These are phyloP conservation scores for Tremellales sp. DNA, from an alignment of 1,284 basidiomycete species.

Conservation along the genomic window DNA sequence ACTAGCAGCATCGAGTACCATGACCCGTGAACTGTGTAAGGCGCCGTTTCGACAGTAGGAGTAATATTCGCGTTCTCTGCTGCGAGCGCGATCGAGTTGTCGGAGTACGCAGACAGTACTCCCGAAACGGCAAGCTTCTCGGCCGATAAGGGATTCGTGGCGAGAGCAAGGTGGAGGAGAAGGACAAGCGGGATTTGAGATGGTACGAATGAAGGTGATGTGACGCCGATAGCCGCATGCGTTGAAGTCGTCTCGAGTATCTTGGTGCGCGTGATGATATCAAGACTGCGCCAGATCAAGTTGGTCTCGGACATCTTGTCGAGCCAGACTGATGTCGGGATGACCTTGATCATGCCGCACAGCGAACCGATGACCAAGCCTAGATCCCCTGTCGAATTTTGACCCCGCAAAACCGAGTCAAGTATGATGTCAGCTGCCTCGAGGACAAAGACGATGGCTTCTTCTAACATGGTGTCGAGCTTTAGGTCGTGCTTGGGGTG, in stretches of 20 bases:
- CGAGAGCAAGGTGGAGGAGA: conserved; percentile 80
- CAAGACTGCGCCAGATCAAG: conserved; percentile 69
- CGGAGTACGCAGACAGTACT: conserved; percentile 72
- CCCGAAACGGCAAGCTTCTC: conserved; percentile 82
- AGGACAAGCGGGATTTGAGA: conserved; percentile 57
- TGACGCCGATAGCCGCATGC: background rate
- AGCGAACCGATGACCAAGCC: conserved; percentile 35
- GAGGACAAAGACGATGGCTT: conserved; percentile 29
- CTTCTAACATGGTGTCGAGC: conserved; percentile 14
- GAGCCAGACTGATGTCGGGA: conserved; percentile 57
- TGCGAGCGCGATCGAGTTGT: conserved; percentile 70
- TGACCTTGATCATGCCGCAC: conserved; percentile 29
- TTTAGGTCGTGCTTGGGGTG: conserved; percentile 1
- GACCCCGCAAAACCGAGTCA: conserved; percentile 22
- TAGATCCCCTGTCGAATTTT: conserved; percentile 22
- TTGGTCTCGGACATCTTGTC: conserved; percentile 74
- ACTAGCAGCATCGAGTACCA: conserved; percentile 84
- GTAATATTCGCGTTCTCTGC: conserved; percentile 71
- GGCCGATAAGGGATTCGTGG: conserved; percentile 67
- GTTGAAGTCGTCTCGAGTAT: conserved; percentile 8
- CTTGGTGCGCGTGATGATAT: conserved; percentile 61
- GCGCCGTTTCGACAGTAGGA: conserved; percentile 59
- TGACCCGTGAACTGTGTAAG: conserved; percentile 55
- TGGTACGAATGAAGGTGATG: background rate
- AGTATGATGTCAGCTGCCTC: conserved; percentile 39